These are phyloP conservation scores for Sambucus nigra DNA, from an alignment of 129 eudicot species.

Conservation along the genomic window DNA sequence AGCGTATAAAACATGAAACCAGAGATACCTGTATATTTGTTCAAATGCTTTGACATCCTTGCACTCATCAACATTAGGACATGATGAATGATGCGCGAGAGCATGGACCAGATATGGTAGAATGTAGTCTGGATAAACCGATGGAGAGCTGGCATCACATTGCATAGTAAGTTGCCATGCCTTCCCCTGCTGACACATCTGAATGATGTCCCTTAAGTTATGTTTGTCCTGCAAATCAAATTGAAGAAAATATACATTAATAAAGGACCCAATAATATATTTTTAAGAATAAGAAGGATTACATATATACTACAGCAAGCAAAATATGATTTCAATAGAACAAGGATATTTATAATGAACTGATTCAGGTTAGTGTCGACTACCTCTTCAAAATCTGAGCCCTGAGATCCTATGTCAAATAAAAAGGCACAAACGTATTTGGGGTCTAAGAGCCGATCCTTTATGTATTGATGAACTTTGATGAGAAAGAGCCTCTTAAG, in stretches of 20 bases:
- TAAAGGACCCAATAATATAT: background rate
- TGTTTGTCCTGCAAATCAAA: constrained; percentile 46
- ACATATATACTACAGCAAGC: background rate
- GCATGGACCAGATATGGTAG: constrained; percentile 79
- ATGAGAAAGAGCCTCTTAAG: constrained; percentile 56
- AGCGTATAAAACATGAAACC: background rate
- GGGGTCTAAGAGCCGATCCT: constrained; percentile 68
- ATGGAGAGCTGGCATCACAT: constrained; percentile 43
- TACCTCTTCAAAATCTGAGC: constrained; percentile 62
- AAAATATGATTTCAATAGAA: background rate
- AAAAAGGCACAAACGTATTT: constrained; percentile 89
- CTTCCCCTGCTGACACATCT: constrained; percentile 73
- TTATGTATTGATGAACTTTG: constrained; percentile 84
- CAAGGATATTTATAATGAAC: background rate
- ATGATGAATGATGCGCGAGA: constrained; percentile 78
- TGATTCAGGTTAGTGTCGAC: constrained; percentile 4
- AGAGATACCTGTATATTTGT: constrained; percentile 66
- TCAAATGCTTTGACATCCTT: constrained; percentile 73
- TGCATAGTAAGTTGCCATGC: constrained; percentile 44
- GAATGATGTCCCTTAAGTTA: constrained; percentile 52
- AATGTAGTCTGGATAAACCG: constrained; percentile 40
- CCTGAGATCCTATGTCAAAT: constrained; percentile 37
- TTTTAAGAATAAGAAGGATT: no score
- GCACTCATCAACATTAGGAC: constrained; percentile 81
- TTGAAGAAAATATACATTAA: background rate